These are phyloP conservation scores for Nematocida major DNA, from an alignment of 371 early-diverging fungal genomes.

Conservation along the genomic window DNA sequence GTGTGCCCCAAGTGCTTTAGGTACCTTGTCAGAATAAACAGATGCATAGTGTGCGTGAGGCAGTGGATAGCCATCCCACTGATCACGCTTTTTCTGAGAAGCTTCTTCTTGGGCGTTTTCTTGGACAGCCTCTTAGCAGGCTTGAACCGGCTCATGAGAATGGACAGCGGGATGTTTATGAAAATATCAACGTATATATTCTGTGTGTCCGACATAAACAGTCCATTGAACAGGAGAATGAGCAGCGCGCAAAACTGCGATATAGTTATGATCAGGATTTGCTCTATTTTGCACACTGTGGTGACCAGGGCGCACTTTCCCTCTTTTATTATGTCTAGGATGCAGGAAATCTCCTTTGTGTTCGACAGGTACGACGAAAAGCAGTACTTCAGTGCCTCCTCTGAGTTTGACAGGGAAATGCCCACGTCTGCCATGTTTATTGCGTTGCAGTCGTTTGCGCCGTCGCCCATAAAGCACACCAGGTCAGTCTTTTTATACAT, in stretches of 20 bases:
- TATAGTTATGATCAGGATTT: conserved; percentile 80
- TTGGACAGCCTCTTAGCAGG: conserved; percentile 18
- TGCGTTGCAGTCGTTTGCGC: conserved; percentile 98
- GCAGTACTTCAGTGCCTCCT: conserved; percentile 69
- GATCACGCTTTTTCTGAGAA: conserved; percentile 6
- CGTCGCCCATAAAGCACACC: conserved; percentile 76
- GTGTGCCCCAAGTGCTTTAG: background rate
- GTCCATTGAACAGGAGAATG: conserved; percentile 71
- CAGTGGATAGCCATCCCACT: conserved; percentile 32
- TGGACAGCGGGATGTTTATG: conserved; percentile 52
- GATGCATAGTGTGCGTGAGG: conserved; percentile 18
- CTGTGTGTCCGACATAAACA: conserved; percentile 63
- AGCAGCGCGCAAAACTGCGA: conserved; percentile 81
- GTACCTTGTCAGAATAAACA: background rate
- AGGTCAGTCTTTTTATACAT: conserved; percentile 29
- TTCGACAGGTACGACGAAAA: conserved; percentile 89
- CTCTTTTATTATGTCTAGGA: conserved; percentile 80
- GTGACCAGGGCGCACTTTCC: conserved; percentile 93
- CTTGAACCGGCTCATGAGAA: conserved; percentile 51
- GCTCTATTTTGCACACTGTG: conserved; percentile 89
- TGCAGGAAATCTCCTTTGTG: conserved; percentile 77
- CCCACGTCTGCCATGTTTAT: conserved; percentile 93
- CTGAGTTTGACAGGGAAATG: conserved; percentile 84
- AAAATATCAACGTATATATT: conserved; percentile 61
- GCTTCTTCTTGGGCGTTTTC: conserved; percentile 30